phyloP scores from a whole-genome alignment of 1,284 basidiomycete species.

The Tilletia indica region DNA sequence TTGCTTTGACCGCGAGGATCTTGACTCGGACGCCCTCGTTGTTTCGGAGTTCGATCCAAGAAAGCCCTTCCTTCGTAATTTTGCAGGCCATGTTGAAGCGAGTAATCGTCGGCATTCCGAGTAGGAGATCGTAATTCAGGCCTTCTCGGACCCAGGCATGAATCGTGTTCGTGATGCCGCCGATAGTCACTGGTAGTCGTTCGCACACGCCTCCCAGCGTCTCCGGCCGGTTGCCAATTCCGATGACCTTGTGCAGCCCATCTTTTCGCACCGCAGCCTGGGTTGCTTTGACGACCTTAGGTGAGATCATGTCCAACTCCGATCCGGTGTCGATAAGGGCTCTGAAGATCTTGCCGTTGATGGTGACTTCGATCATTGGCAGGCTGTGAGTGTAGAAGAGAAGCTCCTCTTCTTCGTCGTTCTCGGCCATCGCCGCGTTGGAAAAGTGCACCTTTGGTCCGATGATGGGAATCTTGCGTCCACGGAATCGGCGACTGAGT shows the following conservation, averaged over 20 bases:
- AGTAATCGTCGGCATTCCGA: neutral
- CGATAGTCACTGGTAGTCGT: neutral
- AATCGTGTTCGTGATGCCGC: neutral
- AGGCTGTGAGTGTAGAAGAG: neutral
- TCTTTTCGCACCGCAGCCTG: neutral
- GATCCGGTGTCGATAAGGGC: neutral
- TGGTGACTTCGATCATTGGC: neutral
- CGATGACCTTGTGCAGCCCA: neutral
- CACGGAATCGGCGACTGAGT: too few species aligned
- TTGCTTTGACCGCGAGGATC: neutral
- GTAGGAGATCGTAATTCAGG: neutral
- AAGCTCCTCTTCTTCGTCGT: too few species aligned
- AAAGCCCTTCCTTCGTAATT: neutral
- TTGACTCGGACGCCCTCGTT: neutral
- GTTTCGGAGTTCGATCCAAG: neutral
- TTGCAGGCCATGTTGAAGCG: neutral
- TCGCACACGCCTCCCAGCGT: neutral
- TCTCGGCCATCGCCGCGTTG: too few species aligned
- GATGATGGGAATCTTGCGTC: too few species aligned
- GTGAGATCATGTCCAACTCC: neutral
- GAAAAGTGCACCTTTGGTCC: too few species aligned
- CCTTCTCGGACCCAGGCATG: neutral
- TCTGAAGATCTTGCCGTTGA: neutral
- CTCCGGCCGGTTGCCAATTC: neutral
- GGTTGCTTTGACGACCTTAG: neutral